These are phyloP conservation scores for Clonostachys chloroleuca DNA, from an alignment of 2,329 filamentous ascomycete genomes.

Conservation along the genomic window DNA sequence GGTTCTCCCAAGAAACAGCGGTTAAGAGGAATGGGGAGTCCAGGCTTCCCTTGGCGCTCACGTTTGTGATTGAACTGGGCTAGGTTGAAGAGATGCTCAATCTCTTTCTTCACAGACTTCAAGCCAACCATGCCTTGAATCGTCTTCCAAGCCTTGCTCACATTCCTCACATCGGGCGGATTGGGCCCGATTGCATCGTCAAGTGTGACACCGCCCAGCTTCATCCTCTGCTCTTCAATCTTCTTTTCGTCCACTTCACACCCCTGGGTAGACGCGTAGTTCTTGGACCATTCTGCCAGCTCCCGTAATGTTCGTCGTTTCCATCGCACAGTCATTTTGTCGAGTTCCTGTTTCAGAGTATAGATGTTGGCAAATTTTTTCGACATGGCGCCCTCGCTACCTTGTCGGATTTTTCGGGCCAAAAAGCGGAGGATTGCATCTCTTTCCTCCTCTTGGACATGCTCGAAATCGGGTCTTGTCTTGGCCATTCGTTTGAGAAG, in stretches of 20 bases:
- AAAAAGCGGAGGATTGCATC: not conserved
- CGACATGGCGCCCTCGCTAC: not conserved
- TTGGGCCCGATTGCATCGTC: not conserved
- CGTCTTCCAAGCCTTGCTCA: not conserved
- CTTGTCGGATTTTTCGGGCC: not conserved
- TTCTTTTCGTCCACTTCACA: not conserved
- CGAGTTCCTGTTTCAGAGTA: not conserved
- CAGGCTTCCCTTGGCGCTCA: not conserved
- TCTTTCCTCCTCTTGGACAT: too few relatives aligned
- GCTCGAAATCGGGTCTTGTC: not conserved
- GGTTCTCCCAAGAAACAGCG: conserved; percentile 56
- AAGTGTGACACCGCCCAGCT: not conserved
- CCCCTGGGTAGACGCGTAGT: not conserved
- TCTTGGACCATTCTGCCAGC: not conserved
- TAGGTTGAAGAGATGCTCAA: not conserved
- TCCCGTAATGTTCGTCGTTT: not conserved
- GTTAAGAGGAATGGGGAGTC: conserved; percentile 33
- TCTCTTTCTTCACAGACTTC: not conserved
- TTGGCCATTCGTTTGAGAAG: not conserved
- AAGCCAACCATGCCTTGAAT: not conserved
- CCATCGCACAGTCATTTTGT: not conserved
- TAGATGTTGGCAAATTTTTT: not conserved
- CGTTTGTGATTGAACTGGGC: not conserved
- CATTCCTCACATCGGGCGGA: not conserved
- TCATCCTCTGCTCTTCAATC: not conserved